These are phyloP conservation scores for Fomitopsis schrenkii DNA, from an alignment of 1,284 basidiomycete species.

Conservation along the genomic window DNA sequence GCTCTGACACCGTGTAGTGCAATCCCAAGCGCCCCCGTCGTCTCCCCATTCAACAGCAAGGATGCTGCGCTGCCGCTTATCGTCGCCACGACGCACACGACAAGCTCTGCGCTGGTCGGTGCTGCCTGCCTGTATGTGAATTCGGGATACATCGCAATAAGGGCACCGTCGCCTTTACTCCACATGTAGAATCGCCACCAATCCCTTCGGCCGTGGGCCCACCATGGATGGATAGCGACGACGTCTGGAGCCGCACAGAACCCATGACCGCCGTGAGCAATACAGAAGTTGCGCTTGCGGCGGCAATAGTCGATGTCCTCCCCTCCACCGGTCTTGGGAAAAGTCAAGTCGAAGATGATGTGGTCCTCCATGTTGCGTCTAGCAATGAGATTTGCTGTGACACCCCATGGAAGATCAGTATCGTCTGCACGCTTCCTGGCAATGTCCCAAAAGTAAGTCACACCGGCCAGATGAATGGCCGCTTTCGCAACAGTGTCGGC, in stretches of 20 bases:
- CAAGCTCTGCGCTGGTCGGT: slow-evolving; percentile 49
- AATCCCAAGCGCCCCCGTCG: not conserved
- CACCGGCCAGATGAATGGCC: slow-evolving; percentile 51
- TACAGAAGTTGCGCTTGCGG: slow-evolving; percentile 39
- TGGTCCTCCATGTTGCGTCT: slow-evolving; percentile 42
- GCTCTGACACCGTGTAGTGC: slow-evolving; percentile 21
- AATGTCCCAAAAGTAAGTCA: slow-evolving; percentile 62
- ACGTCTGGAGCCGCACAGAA: slow-evolving; percentile 48
- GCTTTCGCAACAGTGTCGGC: slow-evolving; percentile 47
- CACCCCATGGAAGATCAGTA: slow-evolving; percentile 52
- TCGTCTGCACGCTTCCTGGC: slow-evolving; percentile 43
- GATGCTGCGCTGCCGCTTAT: slow-evolving; percentile 10
- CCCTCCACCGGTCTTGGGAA: slow-evolving; percentile 61
- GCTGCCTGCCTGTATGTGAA: slow-evolving; percentile 40
- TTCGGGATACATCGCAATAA: slow-evolving; percentile 45
- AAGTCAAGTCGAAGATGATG: slow-evolving; percentile 40
- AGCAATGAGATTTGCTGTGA: slow-evolving; percentile 54
- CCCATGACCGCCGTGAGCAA: slow-evolving; percentile 32
- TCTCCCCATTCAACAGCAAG: slow-evolving; percentile 10
- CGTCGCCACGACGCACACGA: slow-evolving; percentile 23
- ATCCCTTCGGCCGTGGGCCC: slow-evolving; percentile 43
- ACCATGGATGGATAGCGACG: slow-evolving; percentile 53
- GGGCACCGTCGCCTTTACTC: slow-evolving; percentile 52
- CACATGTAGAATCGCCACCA: slow-evolving; percentile 58
- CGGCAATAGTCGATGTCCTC: slow-evolving; percentile 61